phyloP scores from a whole-genome alignment of 306 rosid species.

The Datisca glomerata region DNA sequence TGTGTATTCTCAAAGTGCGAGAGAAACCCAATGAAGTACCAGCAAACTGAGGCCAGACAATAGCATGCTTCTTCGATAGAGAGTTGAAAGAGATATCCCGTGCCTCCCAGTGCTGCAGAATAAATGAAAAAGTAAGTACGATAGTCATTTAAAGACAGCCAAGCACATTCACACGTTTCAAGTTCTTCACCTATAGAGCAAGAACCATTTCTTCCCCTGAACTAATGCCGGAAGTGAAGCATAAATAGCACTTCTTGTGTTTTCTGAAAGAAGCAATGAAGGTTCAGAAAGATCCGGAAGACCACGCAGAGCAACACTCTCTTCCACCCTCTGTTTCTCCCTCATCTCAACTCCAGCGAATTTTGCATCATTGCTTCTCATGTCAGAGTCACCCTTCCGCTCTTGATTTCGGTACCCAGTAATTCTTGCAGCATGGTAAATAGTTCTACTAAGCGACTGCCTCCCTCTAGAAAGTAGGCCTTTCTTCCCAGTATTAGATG shows the following conservation, averaged over 20 bases:
- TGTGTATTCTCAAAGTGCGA: too few species aligned
- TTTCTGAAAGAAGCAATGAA: conserved; percentile 55
- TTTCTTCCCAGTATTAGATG: conserved; percentile 41
- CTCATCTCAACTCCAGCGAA: conserved; percentile 47
- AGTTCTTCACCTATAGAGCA: conserved; percentile 58
- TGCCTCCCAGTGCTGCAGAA: conserved; percentile 80
- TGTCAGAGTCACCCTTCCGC: conserved; percentile 26
- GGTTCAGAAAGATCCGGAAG: conserved; percentile 66
- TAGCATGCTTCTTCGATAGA: conserved; percentile 73
- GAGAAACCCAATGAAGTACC: too few species aligned
- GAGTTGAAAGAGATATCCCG: conserved; percentile 77
- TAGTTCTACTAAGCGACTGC: conserved; percentile 50
- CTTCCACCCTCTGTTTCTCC: conserved; percentile 23
- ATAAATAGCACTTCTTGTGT: conserved; percentile 39
- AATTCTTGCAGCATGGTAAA: conserved; percentile 45
- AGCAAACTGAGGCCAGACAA: conserved; percentile 88
- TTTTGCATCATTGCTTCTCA: conserved; percentile 22
- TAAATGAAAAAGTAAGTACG: not conserved
- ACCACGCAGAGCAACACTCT: conserved; percentile 22
- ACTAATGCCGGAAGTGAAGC: conserved; percentile 73
- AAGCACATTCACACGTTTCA: not conserved
- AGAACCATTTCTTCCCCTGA: conserved; percentile 86
- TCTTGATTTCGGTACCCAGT: conserved; percentile 41
- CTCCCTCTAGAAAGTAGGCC: conserved; percentile 61
- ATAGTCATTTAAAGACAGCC: not conserved